Evolutionary conservation across 1,284 basidiomycete species (phyloP).

Genomic region (Microbotryum lychnidis-dioicae): DNA sequence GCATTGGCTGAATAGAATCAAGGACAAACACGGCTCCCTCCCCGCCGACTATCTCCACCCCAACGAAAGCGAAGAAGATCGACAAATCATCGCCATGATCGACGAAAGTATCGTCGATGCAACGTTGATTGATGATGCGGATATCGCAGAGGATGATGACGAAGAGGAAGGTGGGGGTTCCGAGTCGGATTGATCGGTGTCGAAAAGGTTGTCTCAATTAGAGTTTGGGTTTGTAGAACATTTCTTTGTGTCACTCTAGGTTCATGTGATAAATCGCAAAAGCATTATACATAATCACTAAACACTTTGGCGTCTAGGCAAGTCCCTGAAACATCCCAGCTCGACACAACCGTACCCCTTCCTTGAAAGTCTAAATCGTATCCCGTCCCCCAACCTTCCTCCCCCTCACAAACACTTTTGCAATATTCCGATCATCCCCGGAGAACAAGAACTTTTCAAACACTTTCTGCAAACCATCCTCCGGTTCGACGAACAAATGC

Average conservation of each 20-base stretch:
- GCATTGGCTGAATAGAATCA: constrained; percentile 48
- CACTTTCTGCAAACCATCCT: constrained; percentile 46
- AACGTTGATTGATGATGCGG: constrained; percentile 42
- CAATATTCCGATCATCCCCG: constrained; percentile 75
- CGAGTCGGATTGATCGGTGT: constrained; percentile 36
- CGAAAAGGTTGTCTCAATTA: no score
- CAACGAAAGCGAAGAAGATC: constrained; percentile 41
- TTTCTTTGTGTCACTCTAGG: no score
- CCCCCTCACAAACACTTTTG: constrained; percentile 76
- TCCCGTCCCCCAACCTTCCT: constrained; percentile 59
- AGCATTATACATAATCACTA: no score
- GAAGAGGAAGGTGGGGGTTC: constrained; percentile 42
- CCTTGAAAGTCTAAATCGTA: no score
- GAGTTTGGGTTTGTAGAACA: no score
- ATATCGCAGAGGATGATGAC: constrained; percentile 31
- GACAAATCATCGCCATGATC: constrained; percentile 50
- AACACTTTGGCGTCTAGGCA: no score
- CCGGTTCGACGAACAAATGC: constrained; percentile 27
- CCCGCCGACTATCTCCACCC: constrained; percentile 53
- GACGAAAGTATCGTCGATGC: constrained; percentile 44
- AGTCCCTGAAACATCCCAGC: no score
- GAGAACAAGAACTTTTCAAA: constrained; percentile 58
- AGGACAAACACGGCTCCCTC: constrained; percentile 59
- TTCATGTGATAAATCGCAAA: no score
- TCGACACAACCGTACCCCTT: no score